Conservation (phyloP, 2,329 filamentous ascomycete species). For the Allantophomopsis cytisporea region DNA sequence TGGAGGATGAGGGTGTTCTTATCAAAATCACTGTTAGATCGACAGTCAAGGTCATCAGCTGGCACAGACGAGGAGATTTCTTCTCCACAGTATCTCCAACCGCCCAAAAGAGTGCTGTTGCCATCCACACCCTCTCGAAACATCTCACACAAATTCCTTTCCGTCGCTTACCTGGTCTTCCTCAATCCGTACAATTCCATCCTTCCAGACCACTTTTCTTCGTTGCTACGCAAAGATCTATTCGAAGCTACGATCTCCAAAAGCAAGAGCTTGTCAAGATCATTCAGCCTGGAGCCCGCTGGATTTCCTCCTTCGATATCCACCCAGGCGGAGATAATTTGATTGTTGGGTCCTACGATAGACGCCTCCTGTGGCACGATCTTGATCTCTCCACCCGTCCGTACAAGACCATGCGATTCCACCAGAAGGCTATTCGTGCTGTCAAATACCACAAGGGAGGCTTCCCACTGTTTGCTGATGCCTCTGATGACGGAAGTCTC, state of each 20-base stretch:
- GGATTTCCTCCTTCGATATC: conserved; percentile 90
- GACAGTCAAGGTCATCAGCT: conserved; percentile 75
- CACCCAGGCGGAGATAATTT: conserved; percentile 90
- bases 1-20: conserved; percentile 68
- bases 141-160: conserved; percentile 94
- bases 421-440: conserved; percentile 77
- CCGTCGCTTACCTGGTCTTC: conserved; percentile 57
- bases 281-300: conserved; percentile 80
- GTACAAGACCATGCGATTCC: conserved; percentile 95
- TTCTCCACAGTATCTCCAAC: conserved; percentile 81
- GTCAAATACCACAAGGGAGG: conserved; percentile 75
- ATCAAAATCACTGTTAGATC: conserved; percentile 70
- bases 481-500: conserved; percentile 84
- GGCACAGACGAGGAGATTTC: conserved; percentile 92
- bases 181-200: conserved; percentile 89
- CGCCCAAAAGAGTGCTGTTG: conserved; percentile 66
- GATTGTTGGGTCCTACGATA: conserved; percentile 89
- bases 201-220: conserved; percentile 88
- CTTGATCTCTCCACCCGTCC: conserved; percentile 80
- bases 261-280: conserved; percentile 87
- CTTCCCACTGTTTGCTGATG: conserved; percentile 82
- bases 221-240: conserved; percentile 85
- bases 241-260: conserved; percentile 88
- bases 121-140: conserved; percentile 90
- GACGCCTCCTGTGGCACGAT: conserved; percentile 91